phyloP scores from a whole-genome alignment of 495 filamentous ascomycete genomes.

The Evernia prunastri region DNA sequence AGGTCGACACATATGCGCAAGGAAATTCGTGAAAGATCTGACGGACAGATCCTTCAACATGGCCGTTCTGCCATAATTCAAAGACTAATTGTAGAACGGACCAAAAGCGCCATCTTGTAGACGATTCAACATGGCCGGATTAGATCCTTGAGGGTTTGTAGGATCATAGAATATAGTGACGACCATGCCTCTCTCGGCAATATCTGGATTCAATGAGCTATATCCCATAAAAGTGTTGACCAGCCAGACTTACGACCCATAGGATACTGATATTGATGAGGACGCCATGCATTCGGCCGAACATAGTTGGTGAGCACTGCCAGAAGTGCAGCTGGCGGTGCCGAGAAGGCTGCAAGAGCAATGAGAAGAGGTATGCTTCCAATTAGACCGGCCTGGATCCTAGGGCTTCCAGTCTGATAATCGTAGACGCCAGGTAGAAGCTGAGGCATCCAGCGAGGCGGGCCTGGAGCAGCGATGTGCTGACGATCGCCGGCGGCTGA shows the following conservation, averaged over 20 bases:
- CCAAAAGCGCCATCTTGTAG: slow-evolving; percentile 21
- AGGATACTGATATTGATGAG: slow-evolving; percentile 2
- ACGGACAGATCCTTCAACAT: background rate
- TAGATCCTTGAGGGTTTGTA: slow-evolving; percentile 7
- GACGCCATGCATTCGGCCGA: slow-evolving; percentile 12
- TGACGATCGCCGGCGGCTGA: background rate
- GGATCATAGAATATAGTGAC: slow-evolving; percentile 26
- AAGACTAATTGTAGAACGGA: slow-evolving; percentile 22
- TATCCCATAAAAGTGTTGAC: background rate
- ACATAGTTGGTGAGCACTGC: background rate
- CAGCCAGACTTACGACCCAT: slow-evolving; percentile 17
- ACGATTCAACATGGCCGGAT: background rate
- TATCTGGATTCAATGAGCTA: slow-evolving; percentile 9
- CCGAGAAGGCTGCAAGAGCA: slow-evolving; percentile 26
- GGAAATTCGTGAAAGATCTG: background rate
- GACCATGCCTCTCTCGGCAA: slow-evolving; percentile 20
- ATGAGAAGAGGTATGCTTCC: slow-evolving; percentile 25
- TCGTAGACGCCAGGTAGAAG: slow-evolving; percentile 24
- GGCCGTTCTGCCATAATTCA: background rate
- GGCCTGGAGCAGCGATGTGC: slow-evolving; percentile 18
- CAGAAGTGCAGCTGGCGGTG: background rate
- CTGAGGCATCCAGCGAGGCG: slow-evolving; percentile 17
- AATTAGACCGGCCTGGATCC: slow-evolving; percentile 16
- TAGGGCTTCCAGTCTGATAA: background rate
- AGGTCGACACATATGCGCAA: background rate